These are phyloP conservation scores for Oxytropis ochrocephala DNA, from an alignment of 306 rosid genomes.

Conservation along the genomic window DNA sequence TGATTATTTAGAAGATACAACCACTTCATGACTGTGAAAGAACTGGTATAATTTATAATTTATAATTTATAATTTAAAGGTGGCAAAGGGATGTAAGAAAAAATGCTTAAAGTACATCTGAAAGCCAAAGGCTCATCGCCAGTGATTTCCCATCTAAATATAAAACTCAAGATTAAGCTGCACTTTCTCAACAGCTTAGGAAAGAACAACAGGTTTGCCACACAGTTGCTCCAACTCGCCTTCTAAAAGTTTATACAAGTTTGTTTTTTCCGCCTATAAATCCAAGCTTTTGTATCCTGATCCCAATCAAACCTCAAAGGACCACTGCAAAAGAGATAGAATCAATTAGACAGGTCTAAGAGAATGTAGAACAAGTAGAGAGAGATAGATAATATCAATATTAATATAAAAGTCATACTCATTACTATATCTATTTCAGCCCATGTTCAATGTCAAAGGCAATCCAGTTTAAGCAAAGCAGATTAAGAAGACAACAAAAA, in stretches of 20 bases:
- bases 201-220: slow-evolving; percentile 65
- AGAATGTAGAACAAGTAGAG: not conserved
- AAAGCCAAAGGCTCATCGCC: not conserved
- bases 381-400: not conserved
- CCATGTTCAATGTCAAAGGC: not conserved
- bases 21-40: not conserved
- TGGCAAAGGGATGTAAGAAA: not conserved
- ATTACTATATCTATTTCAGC: not conserved
- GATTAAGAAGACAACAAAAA: not conserved
- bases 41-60: not conserved
- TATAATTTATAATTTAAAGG: not conserved
- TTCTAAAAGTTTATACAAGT: slow-evolving; percentile 47
- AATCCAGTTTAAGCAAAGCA: not conserved
- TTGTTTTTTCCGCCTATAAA: slow-evolving; percentile 74
- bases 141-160: not conserved
- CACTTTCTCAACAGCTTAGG: slow-evolving; percentile 25
- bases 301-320: slow-evolving; percentile 93
- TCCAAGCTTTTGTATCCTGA: slow-evolving; percentile 57
- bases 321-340: slow-evolving; percentile 49
- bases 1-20: slow-evolving; percentile 24
- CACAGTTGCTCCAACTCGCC: slow-evolving; percentile 54
- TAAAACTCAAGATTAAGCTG: not conserved
- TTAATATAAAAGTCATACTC: not conserved
- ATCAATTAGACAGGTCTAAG: not conserved
- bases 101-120: not conserved